A percentile compares a stretch with the other conserved stretches of the same genome.
Evolutionary conservation across 352 stramenopile genomes (phyloP).

Genomic region (Phytophthora palmivora): DNA sequence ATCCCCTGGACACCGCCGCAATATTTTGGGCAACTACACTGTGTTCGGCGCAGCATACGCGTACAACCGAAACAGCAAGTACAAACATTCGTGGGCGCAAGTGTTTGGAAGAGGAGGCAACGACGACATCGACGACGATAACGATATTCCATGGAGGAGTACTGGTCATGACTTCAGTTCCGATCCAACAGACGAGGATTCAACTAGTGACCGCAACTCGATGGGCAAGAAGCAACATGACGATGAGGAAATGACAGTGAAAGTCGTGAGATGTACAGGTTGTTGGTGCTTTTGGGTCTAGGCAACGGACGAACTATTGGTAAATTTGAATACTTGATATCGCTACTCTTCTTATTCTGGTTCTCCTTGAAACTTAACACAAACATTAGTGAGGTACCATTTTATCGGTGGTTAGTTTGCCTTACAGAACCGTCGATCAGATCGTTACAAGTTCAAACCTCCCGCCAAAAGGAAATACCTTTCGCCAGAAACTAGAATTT

Average conservation of each 20-base stretch:
- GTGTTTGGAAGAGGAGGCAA: slow-evolving; percentile 40
- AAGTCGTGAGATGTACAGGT: slow-evolving; percentile 22
- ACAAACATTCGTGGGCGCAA: slow-evolving; percentile 61
- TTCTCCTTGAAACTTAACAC: too few relatives aligned
- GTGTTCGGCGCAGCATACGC: slow-evolving; percentile 43
- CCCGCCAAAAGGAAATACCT: too few relatives aligned
- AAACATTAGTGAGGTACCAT: too few relatives aligned
- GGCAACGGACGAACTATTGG: too few relatives aligned
- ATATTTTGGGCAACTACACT: slow-evolving; percentile 44
- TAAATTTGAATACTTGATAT: slow-evolving; percentile 4
- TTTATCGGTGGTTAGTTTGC: too few relatives aligned
- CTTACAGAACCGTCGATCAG: too few relatives aligned
- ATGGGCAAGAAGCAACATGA: slow-evolving; percentile 1
- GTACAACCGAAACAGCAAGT: slow-evolving; percentile 35
- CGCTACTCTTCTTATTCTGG: too few relatives aligned
- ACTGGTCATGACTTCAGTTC: slow-evolving; percentile 24
- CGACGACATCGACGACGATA: slow-evolving; percentile 29
- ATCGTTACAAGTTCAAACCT: too few relatives aligned
- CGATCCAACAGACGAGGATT: slow-evolving; percentile 22
- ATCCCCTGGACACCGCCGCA: slow-evolving; percentile 51
- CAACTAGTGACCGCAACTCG: slow-evolving; percentile 14
- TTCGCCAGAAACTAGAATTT: too few relatives aligned
- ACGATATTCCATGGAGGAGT: slow-evolving; percentile 26
- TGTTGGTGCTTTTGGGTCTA: slow-evolving; percentile 34
- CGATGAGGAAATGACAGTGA: slow-evolving; percentile 11